Evolutionary conservation across 2,329 filamentous ascomycete genomes (phyloP), one percentile per base, ranked within the genome.

Genomic region (Neonectria hederae): DNA sequence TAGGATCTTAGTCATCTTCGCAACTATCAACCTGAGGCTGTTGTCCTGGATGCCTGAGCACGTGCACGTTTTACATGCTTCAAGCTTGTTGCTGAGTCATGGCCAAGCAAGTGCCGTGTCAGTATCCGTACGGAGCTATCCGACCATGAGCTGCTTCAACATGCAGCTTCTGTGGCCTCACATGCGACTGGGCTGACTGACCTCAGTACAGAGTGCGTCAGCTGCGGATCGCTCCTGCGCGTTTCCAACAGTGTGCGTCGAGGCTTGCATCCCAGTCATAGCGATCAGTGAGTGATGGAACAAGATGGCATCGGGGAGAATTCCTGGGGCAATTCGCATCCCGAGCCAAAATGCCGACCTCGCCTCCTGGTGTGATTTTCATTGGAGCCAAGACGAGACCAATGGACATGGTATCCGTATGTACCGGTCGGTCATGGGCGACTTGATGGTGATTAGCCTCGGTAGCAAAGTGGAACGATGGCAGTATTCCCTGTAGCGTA

Each of bases 401-500:
- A 46, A 21, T 13, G 42, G 54, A 40, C 42, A 17, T n/a, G 14
- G 43, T 10, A 21, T 11, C 38, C 46, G 24, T 26, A 26, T 26
- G n/a, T n/a, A 28, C 28, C 11, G 30, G 30, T 32, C 30, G 30
- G 30, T 32, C 30, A 32, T 32, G 30, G 30, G 30, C 30, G 46
- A 40, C 28, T 52, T 63, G 38, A 63, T 63, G 60, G 51, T 48
- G 35, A 63, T 68, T 66, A 69, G 69, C 72, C 72, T 73, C 71
- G 71, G 71, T 65, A 69, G 61, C 53, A 48, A 62, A 61, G 68
- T 71, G 71, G 71, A 65, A 64, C 67, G 40, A 49, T 30, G 45
- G 22, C 24, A 40, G 46, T 48, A 60, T 58, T 65, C 42, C 38
- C 38, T 49, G 42, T 45, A 59, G 42, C 62, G 48, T 52, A 58